Evolutionary conservation across 1,284 basidiomycete genomes (phyloP), one percentile per base, ranked within the genome.

Genomic region (Acaromyces ingoldii): DNA sequence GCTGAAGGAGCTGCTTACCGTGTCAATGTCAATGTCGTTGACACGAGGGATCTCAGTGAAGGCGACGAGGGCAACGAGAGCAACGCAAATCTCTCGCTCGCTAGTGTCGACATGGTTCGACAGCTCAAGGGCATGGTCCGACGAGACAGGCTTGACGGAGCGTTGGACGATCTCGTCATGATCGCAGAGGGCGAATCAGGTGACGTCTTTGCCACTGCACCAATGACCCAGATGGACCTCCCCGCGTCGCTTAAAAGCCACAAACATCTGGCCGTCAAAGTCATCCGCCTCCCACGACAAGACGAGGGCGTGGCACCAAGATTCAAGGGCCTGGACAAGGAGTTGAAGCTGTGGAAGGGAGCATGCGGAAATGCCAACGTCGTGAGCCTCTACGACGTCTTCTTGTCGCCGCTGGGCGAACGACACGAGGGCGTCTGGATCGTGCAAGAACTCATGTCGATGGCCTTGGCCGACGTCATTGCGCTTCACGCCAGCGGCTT

Each of bases 181-280:
- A 65, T 69, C 19, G 66, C 64, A 11, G 65, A 67, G 4, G 66
- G 66, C 34, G 66, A 69, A 34, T 63, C 60, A 21, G 66, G 66
- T 2, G 58, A 67, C 3, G 66, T 69, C 25, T 53, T 17, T 26
- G 50, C 51, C 6, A 34, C 51, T 2, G 28, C 19, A 5, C 41
- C 48, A 22, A 15, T 38, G 40, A 11, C 7, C n/a, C n/a, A 31
- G 13, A 37, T 45, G 21, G 39, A 17, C 2, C 17, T 29, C 3
- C 7, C 24, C n/a, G n/a, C n/a, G 5, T 43, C 22, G 4, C 17
- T 28, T 6, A 29, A 45, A 30, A 22, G n/a, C 6, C n/a, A 46
- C 9, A 24, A 38, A 10, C n/a, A 49, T n/a, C 59, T 67, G 5
- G 64, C 66, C 2, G 51, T 69, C 55, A 69, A 69, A 44, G 45